A percentile compares a stretch with the other conserved stretches of the same genome.
Conservation (phyloP, 305 asterid species). For the Fraxinus latifolia region DNA sequence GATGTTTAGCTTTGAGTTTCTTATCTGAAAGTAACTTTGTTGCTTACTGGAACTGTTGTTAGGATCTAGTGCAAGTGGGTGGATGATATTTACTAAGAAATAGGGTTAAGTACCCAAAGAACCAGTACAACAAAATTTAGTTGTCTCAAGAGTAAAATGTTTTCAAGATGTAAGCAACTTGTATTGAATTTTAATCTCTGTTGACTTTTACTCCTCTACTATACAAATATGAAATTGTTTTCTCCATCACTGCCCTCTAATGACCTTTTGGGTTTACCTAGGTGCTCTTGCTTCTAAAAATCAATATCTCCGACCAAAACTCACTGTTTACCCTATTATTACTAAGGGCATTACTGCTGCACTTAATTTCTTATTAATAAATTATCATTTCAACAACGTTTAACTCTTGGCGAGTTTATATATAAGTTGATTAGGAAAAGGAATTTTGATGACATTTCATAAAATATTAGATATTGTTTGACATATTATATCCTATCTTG, state of each 20-base stretch:
- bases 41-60: background rate
- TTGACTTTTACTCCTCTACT: background rate
- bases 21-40: background rate
- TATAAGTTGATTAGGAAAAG: background rate
- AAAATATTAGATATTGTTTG: background rate
- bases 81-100: background rate
- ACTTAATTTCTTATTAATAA: background rate
- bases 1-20: conserved; percentile 13
- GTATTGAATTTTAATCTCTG: background rate
- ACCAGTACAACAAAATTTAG: background rate
- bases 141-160: background rate
- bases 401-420: background rate
- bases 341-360: background rate
- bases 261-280: background rate
- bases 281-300: background rate
- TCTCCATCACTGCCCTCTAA: background rate
- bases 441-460: background rate
- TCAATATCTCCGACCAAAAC: background rate
- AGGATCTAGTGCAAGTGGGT: background rate
- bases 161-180: background rate
- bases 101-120: background rate
- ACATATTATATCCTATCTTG: background rate
- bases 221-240: background rate
- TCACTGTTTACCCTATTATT: background rate
- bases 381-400: background rate